These are phyloP conservation scores for Ormosia semicastrata DNA, from an alignment of 306 rosid genomes.

Conservation along the genomic window DNA sequence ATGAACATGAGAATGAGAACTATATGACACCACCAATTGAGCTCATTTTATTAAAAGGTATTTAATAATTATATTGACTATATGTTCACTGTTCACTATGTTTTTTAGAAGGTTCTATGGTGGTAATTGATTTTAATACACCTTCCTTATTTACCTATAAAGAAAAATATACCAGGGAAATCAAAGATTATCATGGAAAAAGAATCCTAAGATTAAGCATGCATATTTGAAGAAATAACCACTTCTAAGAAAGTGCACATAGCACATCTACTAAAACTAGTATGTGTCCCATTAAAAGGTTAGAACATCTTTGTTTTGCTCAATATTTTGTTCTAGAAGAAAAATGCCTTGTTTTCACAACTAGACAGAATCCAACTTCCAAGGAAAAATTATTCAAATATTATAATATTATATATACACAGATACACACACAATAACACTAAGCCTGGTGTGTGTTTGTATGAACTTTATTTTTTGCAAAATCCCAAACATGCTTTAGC, in stretches of 20 bases:
- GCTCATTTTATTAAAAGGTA: background rate
- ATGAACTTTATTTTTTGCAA: background rate
- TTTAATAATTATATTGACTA: background rate
- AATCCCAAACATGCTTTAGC: background rate
- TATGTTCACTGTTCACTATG: background rate
- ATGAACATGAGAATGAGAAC: background rate
- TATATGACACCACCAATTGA: background rate
- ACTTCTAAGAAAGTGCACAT: background rate
- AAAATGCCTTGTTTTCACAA: background rate
- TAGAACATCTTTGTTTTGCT: background rate
- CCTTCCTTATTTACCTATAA: background rate
- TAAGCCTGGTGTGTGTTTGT: background rate
- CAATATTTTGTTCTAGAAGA: background rate
- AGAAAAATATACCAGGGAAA: no score
- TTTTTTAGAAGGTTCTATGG: background rate
- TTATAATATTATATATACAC: background rate
- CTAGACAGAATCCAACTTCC: background rate
- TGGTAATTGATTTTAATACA: background rate
- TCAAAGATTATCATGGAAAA: background rate
- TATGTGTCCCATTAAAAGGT: background rate
- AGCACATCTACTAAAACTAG: background rate
- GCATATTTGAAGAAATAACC: background rate
- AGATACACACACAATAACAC: background rate
- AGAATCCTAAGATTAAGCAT: background rate
- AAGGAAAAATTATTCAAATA: background rate